Percentiles rank a stretch among this genome's conserved stretches.
Evolutionary conservation across 148 eudicot genomes (phyloP).

Genomic region (Amaranthus cruentus): DNA sequence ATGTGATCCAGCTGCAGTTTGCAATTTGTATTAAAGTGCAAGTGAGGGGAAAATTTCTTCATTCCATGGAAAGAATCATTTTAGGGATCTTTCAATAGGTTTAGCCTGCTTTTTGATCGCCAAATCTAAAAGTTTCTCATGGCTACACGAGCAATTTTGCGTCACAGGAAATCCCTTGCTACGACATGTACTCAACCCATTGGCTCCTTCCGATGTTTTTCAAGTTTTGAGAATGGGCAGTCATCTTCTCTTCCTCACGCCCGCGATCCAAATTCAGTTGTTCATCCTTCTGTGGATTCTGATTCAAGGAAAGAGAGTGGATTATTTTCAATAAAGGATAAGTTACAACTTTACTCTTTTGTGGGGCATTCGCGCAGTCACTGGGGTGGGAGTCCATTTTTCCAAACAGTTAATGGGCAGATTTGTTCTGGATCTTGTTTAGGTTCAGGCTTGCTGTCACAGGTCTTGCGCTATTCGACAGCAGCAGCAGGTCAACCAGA

Average conservation of each 20-base stretch:
- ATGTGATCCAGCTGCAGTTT: slow-evolving; percentile 10
- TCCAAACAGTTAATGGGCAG: slow-evolving; percentile 24
- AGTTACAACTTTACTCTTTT: slow-evolving; percentile 19
- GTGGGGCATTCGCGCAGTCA: slow-evolving; percentile 29
- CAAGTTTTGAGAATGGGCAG: slow-evolving; percentile 34
- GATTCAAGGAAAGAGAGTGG: slow-evolving; percentile 32
- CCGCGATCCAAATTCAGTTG: slow-evolving; percentile 24
- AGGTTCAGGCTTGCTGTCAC: slow-evolving; percentile 33
- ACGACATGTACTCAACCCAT: slow-evolving; percentile 30
- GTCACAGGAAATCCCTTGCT: slow-evolving; percentile 40
- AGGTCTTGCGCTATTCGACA: slow-evolving; percentile 35
- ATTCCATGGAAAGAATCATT: slow-evolving; percentile 12
- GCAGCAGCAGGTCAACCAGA: slow-evolving; percentile 55
- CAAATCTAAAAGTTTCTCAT: slow-evolving; percentile 22
- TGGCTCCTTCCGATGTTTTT: slow-evolving; percentile 30
- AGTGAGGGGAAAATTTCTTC: background rate
- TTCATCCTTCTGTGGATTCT: slow-evolving; percentile 24
- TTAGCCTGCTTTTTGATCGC: slow-evolving; percentile 13
- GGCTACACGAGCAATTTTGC: slow-evolving; percentile 61
- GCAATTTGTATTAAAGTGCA: background rate
- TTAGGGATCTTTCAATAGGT: slow-evolving; percentile 15
- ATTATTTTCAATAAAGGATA: slow-evolving; percentile 27
- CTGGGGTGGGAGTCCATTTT: slow-evolving; percentile 24
- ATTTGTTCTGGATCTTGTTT: slow-evolving; percentile 31
- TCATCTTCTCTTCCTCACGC: slow-evolving; percentile 30